Evolutionary conservation across 2,329 filamentous ascomycete genomes (phyloP).

Genomic region (Colletotrichum liaoningense): DNA sequence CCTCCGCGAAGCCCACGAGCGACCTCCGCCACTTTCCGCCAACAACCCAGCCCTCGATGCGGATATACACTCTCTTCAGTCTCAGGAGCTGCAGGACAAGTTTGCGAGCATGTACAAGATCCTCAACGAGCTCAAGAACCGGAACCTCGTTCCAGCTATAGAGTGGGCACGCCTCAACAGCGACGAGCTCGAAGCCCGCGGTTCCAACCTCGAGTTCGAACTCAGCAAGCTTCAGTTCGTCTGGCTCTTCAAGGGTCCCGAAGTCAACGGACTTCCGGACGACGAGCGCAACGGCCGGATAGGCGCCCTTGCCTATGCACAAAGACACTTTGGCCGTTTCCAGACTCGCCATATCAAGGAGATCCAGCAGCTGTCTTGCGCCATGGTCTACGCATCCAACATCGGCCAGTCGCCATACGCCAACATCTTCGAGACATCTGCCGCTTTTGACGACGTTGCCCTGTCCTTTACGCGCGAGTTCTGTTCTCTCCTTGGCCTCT

Average conservation of each 20-base stretch:
- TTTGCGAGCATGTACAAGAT: conserved; percentile 95
- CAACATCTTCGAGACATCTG: conserved; percentile 79
- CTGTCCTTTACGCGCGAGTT: conserved; percentile 94
- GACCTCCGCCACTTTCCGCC: conserved; percentile 40
- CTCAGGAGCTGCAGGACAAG: conserved; percentile 77
- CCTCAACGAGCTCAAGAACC: conserved; percentile 78
- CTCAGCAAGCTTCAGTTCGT: conserved; percentile 90
- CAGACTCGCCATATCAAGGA: conserved; percentile 80
- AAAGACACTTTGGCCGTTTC: conserved; percentile 79
- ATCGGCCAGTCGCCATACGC: conserved; percentile 81
- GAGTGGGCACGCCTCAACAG: conserved; percentile 84
- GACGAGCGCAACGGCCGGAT: conserved; percentile 63
- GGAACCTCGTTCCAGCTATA: conserved; percentile 86
- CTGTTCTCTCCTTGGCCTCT: conserved; percentile 89
- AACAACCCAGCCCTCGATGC: conserved; percentile 40
- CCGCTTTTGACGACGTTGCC: conserved; percentile 85
- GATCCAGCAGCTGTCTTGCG: conserved; percentile 83
- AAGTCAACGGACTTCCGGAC: conserved; percentile 66
- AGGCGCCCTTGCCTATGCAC: conserved; percentile 81
- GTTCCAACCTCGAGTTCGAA: conserved; percentile 96
- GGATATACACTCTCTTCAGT: conserved; percentile 69
- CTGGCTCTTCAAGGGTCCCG: conserved; percentile 80
- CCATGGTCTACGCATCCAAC: conserved; percentile 83
- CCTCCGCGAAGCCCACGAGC: conserved; percentile 73
- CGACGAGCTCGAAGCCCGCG: conserved; percentile 77